Percentiles rank a stretch among this genome's conserved stretches.
Evolutionary conservation across 805 yeast species (phyloP).

Genomic region (Pichia occidentalis): DNA sequence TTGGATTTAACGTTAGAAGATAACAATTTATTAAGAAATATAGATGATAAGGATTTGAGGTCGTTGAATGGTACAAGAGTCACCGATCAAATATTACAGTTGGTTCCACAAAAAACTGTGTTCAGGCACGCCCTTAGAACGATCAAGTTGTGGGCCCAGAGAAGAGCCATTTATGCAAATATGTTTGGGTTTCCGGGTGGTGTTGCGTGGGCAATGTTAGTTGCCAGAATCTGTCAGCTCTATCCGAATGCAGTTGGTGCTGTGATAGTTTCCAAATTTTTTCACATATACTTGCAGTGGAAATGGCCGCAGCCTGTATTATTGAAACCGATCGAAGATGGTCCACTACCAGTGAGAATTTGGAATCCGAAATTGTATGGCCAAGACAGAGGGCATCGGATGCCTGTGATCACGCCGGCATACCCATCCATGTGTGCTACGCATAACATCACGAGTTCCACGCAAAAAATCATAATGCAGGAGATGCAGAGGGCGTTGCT

Average conservation of each 20-base stretch:
- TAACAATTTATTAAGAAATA: conserved; percentile 75
- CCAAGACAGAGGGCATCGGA: conserved; percentile 80
- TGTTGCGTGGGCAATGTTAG: conserved; percentile 99
- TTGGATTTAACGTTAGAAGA: conserved; percentile 66
- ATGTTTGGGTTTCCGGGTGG: conserved; percentile 98
- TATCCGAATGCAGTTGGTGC: conserved; percentile 96
- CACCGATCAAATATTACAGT: conserved; percentile 82
- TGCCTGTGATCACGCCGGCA: conserved; percentile 99
- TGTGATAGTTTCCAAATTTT: conserved; percentile 82
- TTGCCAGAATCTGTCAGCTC: conserved; percentile 94
- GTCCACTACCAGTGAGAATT: conserved; percentile 90
- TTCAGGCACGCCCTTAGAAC: conserved; percentile 91
- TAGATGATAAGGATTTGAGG: conserved; percentile 87
- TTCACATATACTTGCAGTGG: conserved; percentile 83
- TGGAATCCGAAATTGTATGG: conserved; percentile 95
- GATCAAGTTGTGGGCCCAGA: conserved; percentile 94
- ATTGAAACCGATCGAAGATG: conserved; percentile 89
- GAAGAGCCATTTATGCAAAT: conserved; percentile 89
- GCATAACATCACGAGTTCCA: conserved; percentile 86
- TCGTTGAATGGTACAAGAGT: conserved; percentile 95
- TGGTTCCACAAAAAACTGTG: conserved; percentile 89
- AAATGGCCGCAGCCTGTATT: conserved; percentile 98
- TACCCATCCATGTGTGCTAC: conserved; percentile 99
- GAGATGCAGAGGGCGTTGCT: conserved; percentile 75
- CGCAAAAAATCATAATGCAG: conserved; percentile 71